A percentile compares a stretch with the other conserved stretches of the same genome.
These are phyloP conservation scores for Fusarium sp. DNA, from an alignment of 2,329 filamentous ascomycete species.

Conservation along the genomic window DNA sequence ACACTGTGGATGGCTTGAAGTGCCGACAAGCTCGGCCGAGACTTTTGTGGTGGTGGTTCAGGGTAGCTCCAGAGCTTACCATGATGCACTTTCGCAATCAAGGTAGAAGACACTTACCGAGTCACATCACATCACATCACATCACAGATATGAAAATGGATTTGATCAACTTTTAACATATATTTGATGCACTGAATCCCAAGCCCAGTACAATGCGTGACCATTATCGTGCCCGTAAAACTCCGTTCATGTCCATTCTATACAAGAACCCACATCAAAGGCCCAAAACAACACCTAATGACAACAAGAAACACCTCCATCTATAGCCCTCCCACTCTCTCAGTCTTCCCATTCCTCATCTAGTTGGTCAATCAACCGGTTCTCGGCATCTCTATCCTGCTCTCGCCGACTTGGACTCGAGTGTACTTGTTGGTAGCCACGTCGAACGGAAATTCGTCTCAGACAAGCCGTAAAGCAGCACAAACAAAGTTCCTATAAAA, in stretches of 20 bases:
- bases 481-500: slow-evolving; percentile 71
- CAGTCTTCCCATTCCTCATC: slow-evolving; percentile 97
- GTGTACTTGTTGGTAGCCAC: slow-evolving; percentile 76
- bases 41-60: not conserved
- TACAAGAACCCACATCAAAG: slow-evolving; percentile 18
- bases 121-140: not conserved
- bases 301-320: slow-evolving; percentile 16
- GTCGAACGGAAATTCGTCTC: slow-evolving; percentile 71
- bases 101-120: not conserved
- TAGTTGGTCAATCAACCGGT: slow-evolving; percentile 92
- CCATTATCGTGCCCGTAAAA: slow-evolving; percentile 37
- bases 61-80: not conserved
- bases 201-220: slow-evolving; percentile 26
- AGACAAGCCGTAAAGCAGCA: slow-evolving; percentile 78
- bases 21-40: not conserved
- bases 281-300: not conserved
- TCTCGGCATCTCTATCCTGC: slow-evolving; percentile 81
- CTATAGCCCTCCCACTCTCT: not conserved
- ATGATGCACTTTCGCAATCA: not conserved
- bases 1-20: not conserved
- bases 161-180: slow-evolving; percentile 28
- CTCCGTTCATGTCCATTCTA: slow-evolving; percentile 40
- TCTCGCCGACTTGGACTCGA: slow-evolving; percentile 63
- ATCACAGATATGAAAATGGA: not conserved
- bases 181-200: slow-evolving; percentile 23